phyloP scores from a whole-genome alignment of 495 filamentous ascomycete genomes.

The Tuber melanosporum region DNA sequence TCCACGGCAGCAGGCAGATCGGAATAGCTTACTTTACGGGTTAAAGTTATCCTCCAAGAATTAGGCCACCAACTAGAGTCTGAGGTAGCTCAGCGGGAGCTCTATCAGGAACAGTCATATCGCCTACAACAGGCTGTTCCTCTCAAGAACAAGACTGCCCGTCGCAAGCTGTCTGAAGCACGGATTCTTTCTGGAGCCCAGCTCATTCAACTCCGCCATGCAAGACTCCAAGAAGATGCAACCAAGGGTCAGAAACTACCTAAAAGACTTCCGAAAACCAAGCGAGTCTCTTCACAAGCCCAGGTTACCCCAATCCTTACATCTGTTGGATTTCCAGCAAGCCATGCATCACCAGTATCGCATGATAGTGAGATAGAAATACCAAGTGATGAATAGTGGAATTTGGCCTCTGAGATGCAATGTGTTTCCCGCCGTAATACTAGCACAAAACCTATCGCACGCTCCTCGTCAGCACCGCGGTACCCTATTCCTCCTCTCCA shows the following conservation, averaged over 20 bases:
- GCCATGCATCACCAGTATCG: too few relatives aligned
- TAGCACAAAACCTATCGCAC: too few relatives aligned
- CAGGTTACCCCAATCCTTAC: too few relatives aligned
- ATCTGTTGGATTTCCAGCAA: rapidly evolving
- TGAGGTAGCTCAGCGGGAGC: not conserved
- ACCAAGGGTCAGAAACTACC: too few relatives aligned
- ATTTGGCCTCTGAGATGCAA: too few relatives aligned
- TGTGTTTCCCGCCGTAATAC: too few relatives aligned
- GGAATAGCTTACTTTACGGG: not conserved
- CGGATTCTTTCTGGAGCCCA: not conserved
- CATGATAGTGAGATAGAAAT: too few relatives aligned
- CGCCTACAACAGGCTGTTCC: not conserved
- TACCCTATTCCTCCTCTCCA: too few relatives aligned
- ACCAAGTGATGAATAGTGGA: too few relatives aligned
- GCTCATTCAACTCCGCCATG: not conserved
- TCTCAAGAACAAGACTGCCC: not conserved
- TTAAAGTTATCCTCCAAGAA: not conserved
- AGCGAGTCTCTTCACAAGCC: too few relatives aligned
- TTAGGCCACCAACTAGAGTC: not conserved
- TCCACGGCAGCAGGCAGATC: not conserved
- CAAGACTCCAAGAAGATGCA: not conserved
- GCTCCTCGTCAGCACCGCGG: too few relatives aligned
- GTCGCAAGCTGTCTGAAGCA: not conserved
- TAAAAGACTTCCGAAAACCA: too few relatives aligned
- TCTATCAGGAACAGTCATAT: not conserved